Evolutionary conservation across 495 filamentous ascomycete genomes (phyloP), one percentile per base, ranked within the genome.

Genomic region (Neurospora tetraspora): DNA sequence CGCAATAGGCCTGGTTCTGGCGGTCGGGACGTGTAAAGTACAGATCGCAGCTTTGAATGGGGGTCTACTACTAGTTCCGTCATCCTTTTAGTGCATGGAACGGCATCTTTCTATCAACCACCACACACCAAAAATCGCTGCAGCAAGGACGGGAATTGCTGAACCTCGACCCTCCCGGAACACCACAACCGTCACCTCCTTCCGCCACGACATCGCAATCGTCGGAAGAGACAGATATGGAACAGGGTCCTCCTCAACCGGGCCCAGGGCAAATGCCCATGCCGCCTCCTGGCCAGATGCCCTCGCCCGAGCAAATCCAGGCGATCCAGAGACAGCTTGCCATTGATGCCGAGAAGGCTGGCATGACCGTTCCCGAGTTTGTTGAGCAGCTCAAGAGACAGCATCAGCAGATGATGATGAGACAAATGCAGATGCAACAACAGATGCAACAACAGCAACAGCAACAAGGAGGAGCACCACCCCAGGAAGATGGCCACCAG

Each of bases 261-360:
- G 75, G 65, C 23, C 76, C 73, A 34, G 78, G 78, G 70, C 78
- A 74, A 72, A 82, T 83, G 78, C 80, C 77, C 70, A 80, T 82
- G 73, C 86, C 84, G 61, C 75, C 73, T 45, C 80, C 80, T 53
- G 77, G 87, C 38, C 89, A 89, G 77, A 89, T 90, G 84, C 92
- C 92, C n/a, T 86, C 89, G 31, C 93, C 93, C 73, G 91, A 97
- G 83, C 93, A 97, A 84, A 91, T 97, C 73, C 88, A 87, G 36
- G 85, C 85, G 27, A 94, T 97, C 88, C 93, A 96, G 79, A 88
- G 90, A 78, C 93, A 96, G 82, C 84, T 97, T 74, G 92, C 91
- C 68, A 86, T 86, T 69, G 91, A 94, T 81, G 91, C 91, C 42
- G 85, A 91, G 75, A 90, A 88, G 82, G 86, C 89, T 76, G 92